phyloP scores from a whole-genome alignment of 1,284 basidiomycete genomes.

The Trametes sp. region DNA sequence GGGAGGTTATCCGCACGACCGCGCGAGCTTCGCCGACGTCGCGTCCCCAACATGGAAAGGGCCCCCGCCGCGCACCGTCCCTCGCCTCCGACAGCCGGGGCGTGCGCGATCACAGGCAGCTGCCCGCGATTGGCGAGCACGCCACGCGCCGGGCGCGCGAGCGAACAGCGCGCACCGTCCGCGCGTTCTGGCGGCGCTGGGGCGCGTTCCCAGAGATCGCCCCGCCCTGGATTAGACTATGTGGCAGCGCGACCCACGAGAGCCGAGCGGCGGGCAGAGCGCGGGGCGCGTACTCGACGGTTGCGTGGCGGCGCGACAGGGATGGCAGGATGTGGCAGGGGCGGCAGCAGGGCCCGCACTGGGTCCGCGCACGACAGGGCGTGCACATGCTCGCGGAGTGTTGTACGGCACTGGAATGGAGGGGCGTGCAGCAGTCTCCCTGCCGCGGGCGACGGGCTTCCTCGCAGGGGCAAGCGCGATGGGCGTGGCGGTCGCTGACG shows the following conservation, averaged over 20 bases:
- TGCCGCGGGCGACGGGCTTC: slow-evolving; percentile 7
- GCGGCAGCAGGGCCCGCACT: slow-evolving; percentile 5
- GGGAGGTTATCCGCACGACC: slow-evolving; percentile 7
- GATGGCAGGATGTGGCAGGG: slow-evolving; percentile 12
- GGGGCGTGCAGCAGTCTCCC: slow-evolving; percentile 2
- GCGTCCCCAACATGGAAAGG: neutral
- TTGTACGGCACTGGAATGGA: slow-evolving; percentile 11
- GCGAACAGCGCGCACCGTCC: slow-evolving; percentile 1
- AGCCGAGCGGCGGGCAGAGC: neutral
- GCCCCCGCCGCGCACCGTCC: neutral
- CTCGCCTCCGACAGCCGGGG: slow-evolving; percentile 14
- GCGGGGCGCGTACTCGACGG: too few relatives aligned
- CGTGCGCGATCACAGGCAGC: slow-evolving; percentile 8
- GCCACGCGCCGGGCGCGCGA: neutral
- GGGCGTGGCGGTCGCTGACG: slow-evolving; percentile 3
- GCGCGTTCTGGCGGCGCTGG: neutral
- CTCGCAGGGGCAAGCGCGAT: slow-evolving; percentile 3
- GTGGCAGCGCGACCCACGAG: neutral
- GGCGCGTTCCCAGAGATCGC: slow-evolving; percentile 5
- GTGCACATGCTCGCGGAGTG: slow-evolving; percentile 20
- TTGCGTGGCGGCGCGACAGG: neutral
- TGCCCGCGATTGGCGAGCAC: neutral
- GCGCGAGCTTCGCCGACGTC: slow-evolving; percentile 11
- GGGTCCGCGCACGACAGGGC: slow-evolving; percentile 5
- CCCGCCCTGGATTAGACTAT: slow-evolving; percentile 14